Base-by-base conservation (phyloP, 345 rosid species). In the Boechera retrofracta region DNA sequence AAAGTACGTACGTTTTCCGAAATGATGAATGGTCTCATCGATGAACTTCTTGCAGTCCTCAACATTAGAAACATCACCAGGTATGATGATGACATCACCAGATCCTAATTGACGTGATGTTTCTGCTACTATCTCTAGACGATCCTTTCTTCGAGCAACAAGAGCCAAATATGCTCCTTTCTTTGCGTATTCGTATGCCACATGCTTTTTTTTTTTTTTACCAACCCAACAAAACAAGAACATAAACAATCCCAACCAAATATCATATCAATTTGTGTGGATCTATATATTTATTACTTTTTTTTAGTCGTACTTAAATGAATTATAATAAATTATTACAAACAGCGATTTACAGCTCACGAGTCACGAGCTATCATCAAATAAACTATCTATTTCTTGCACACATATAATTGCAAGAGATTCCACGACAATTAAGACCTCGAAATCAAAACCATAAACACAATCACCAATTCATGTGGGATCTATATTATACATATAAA, bases 151-250 rank as follows among this genome's bases (percentile, higher is more conserved):
- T 58, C 80, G 67, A 9, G 70, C 87, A 24, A 76, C 71, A 2
- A 77, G 80, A 24, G 63, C 77, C 53, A 77, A 62, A 42, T 66
- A 6, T 61, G 83, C 84, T 67, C 82, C 61, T 74, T 76, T 80
- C 52, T 71, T 77, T 16, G 82, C 82, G 12, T 83, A 83, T 35
- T 83, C 86, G 28, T 77, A 77, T 41, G 80, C 74, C 0, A 80
- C 13, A 6, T 80, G 64, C 77, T 83, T 42, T 71, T 11, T 32
- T 35, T 15, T 10, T 21, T 36, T 10, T 28, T 28, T 28, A 28
- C n/a, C 9, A 4, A 32, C 15, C 64, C 55, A 53, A 29, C 71
- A 64, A 18, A 53, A 33, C 28, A 55, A 36, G 15, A 26, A 35
- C 33, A 53, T 31, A 24, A 53, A 33, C 2, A 64, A 16, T 35